Base-by-base conservation (phyloP, 768 basidiomycete species). In the Leccinum sublutescens region DNA sequence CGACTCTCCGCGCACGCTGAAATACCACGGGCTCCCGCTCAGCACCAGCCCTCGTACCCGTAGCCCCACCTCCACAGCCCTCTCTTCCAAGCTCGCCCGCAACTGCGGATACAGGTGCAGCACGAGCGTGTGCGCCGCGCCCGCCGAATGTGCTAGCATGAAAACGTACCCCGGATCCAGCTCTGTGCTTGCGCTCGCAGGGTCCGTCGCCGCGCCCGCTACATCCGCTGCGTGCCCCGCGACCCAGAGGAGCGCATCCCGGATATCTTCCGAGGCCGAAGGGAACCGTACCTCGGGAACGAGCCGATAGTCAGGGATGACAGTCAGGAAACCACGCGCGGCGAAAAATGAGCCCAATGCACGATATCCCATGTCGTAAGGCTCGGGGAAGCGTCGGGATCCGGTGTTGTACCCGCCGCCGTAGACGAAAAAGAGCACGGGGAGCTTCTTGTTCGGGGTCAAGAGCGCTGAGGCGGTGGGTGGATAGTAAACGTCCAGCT, bases 221-320 rank as follows among this genome's bases (percentile, higher is more conserved):
- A 73, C 68, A n/a, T 64, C 64, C 0, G 25, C 50, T 3, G 59
- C 65, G 12, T 75, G 86, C 67, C 38, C 75, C 48, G 56, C 81
- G 23, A 79, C 71, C 85, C 86, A 89, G 21, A 76, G 64, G 4
- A 86, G 66, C 10, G 87, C 85, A 61, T 87, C 85, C 14, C 81
- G 80, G 6, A 88, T 67, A 17, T 69, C 75, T 64, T 84, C 78
- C 0, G 78, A 79, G 1, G 80, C 76, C 0, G 74, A 76, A 0
- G 88, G 88, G 67, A 80, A 88, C 17, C 69, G 75, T 57, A 79
- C 80, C 34, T 79, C 67, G 6, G 87, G 87, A 4, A 81, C 80
- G 45, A 89, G 79, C 0, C 85, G 82, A 62, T 89, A 89, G 72
- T 89, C 86, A 0, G 87, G 80, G 60, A 89, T 83, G 62, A 88